Evolutionary conservation across 257 asterid genomes (phyloP), one percentile per base, ranked within the genome.

Genomic region (Petrea volubilis): DNA sequence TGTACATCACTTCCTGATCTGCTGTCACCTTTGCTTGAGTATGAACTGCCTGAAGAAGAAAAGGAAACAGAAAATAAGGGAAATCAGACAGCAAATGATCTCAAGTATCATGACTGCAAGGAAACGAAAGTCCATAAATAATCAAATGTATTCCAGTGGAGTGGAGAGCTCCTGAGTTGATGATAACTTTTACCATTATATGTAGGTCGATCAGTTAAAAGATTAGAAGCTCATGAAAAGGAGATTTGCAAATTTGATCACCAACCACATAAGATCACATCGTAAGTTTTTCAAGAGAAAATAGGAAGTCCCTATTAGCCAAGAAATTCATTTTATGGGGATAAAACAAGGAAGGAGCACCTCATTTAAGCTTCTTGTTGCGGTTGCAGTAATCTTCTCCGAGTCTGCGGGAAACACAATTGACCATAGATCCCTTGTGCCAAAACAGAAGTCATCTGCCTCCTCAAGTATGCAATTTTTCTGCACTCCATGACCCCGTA

Each of bases 1-100:
- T 95, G 86, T 92, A 95, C 92, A 88, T 86, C 64, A 92, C 98
- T 79, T 95, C 97, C 82, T 91, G 97, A 75, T 95, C 99, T 44
- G 87, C 70, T 17, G 89, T 83, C 78, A 95, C 93, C 79, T 92
- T 95, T 64, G 99, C 89, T 79, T 95, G 99, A 60, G 99, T 95
- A 76, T 92, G 97, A 85, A 95, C 98, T 36, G 86, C 95, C 99
- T 95, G 84, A 53, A 71, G 66, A 75, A 53, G 72, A 79, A 27
- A 67, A 66, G 67, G 57, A 47, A 59, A 52, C 20, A 63, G 33
- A 60, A 10, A 27, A 34, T 27, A 64, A 61, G 20, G 34, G 44
- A 40, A 24, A 52, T 41, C 64, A 78, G 65, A 47, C 28, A 65
- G 64, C 64, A 75, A 29, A 60, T 49, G 46, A 75, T 38, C 58